A percentile compares a stretch with the other conserved stretches of the same genome.
phyloP scores from a whole-genome alignment of 768 basidiomycete genomes.

The Dictyophora rubrovolvata region DNA sequence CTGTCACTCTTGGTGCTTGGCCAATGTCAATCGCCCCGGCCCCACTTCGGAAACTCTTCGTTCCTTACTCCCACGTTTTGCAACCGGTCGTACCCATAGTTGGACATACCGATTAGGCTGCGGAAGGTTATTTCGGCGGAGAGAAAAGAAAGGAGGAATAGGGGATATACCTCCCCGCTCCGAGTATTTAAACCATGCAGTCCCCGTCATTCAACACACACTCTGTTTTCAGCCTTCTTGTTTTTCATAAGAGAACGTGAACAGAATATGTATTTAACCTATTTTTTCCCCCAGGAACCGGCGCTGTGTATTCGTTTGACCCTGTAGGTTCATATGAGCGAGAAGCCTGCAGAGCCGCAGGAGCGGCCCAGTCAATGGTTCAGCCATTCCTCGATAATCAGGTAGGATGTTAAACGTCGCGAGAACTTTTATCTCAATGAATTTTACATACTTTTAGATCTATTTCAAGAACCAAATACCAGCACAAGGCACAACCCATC shows the following conservation, averaged over 20 bases:
- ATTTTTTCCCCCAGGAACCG: conserved; percentile 51
- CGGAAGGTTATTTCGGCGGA: too few relatives aligned
- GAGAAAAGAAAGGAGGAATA: too few relatives aligned
- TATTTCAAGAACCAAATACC: conserved; percentile 94
- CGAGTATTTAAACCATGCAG: too few relatives aligned
- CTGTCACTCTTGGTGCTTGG: neutral
- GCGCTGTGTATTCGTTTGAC: conserved; percentile 99
- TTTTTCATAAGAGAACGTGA: too few relatives aligned
- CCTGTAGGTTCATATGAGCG: conserved; percentile 98
- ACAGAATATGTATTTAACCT: neutral
- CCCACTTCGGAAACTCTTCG: conserved; percentile 9
- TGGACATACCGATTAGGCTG: neutral
- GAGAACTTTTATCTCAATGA: neutral
- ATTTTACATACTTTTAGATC: conserved; percentile 45
- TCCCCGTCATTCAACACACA: too few relatives aligned
- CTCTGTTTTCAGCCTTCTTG: too few relatives aligned
- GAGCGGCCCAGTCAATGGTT: conserved; percentile 86
- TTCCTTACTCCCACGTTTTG: conserved; percentile 1
- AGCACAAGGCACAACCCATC: conserved; percentile 61
- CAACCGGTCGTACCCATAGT: neutral
- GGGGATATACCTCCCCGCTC: too few relatives aligned
- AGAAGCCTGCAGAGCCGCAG: conserved; percentile 92
- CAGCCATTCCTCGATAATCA: conserved; percentile 99
- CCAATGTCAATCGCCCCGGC: neutral
- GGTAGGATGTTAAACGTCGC: conserved; percentile 37